These are phyloP conservation scores for Chenopodium suecicum DNA, from an alignment of 148 eudicot species.

Conservation along the genomic window DNA sequence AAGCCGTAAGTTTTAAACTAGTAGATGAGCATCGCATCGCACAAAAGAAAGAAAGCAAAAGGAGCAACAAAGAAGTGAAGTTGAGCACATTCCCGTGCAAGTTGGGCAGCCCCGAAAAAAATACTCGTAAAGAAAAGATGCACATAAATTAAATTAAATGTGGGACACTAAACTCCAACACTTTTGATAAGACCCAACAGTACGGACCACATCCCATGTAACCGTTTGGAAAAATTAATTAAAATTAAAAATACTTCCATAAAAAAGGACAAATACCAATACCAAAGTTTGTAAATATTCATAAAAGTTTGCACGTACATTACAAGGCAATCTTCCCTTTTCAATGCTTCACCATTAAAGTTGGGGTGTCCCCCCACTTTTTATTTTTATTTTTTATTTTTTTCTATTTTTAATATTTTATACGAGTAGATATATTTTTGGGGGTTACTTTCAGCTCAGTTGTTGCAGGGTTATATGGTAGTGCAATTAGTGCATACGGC, in stretches of 20 bases:
- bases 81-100: slow-evolving; percentile 17
- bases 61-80: not conserved
- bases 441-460: not conserved
- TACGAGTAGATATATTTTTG: not conserved
- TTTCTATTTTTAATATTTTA: not conserved
- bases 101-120: not conserved
- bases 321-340: slow-evolving; percentile 27
- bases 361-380: not conserved
- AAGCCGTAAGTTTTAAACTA: not conserved
- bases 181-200: slow-evolving; percentile 25
- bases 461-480: slow-evolving; percentile 14
- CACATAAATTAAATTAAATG: not conserved
- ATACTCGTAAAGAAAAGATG: not conserved
- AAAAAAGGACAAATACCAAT: not conserved
- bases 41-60: slow-evolving; percentile 4
- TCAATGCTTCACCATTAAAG: slow-evolving; percentile 30
- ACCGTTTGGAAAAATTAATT: slow-evolving; percentile 18
- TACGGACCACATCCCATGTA: slow-evolving; percentile 28
- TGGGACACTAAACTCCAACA: slow-evolving; percentile 11
- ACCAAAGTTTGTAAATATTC: not conserved
- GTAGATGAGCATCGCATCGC: not conserved
- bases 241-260: not conserved
- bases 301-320: slow-evolving; percentile 18
- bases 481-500: slow-evolving; percentile 1
- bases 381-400: not conserved